A percentile compares a stretch with the other conserved stretches of the same genome.
Evolutionary conservation across 441 rosid species (phyloP).

Genomic region (Hura crepitans): DNA sequence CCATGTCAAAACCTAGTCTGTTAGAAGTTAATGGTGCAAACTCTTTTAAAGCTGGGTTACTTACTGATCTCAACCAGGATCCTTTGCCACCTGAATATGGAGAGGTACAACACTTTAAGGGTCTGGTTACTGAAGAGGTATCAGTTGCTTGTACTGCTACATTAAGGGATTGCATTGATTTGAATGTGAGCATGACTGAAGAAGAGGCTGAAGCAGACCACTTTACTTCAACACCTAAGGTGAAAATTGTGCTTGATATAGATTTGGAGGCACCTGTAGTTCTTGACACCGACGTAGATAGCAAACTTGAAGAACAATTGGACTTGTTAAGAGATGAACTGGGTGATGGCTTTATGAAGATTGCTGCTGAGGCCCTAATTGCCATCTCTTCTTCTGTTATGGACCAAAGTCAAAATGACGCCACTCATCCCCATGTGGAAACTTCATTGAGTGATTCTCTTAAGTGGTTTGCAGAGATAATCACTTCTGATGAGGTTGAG

Average conservation of each 20-base stretch:
- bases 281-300: slow-evolving; percentile 26
- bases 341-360: slow-evolving; percentile 27
- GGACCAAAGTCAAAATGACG: slow-evolving; percentile 26
- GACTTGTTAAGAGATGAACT: slow-evolving; percentile 24
- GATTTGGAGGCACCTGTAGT: slow-evolving; percentile 49
- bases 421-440: slow-evolving; percentile 31
- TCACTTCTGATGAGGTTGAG: slow-evolving; percentile 32
- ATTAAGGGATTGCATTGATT: slow-evolving; percentile 37
- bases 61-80: slow-evolving; percentile 32
- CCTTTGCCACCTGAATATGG: slow-evolving; percentile 24
- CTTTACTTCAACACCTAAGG: slow-evolving; percentile 24
- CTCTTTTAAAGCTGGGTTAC: slow-evolving; percentile 17
- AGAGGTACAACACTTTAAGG: slow-evolving; percentile 15
- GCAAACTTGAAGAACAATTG: slow-evolving; percentile 19
- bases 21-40: slow-evolving; percentile 20
- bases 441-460: slow-evolving; percentile 46
- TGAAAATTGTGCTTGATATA: slow-evolving; percentile 31
- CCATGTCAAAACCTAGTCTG: slow-evolving; percentile 14
- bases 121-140: slow-evolving; percentile 22
- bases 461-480: slow-evolving; percentile 65
- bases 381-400: slow-evolving; percentile 46
- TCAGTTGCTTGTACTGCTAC: slow-evolving; percentile 8
- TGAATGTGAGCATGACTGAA: slow-evolving; percentile 39
- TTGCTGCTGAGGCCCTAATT: slow-evolving; percentile 72
- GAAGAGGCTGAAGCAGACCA: slow-evolving; percentile 30